phyloP scores from a whole-genome alignment of 2,329 filamentous ascomycete species.

The Phyllosticta paracitricarpa region DNA sequence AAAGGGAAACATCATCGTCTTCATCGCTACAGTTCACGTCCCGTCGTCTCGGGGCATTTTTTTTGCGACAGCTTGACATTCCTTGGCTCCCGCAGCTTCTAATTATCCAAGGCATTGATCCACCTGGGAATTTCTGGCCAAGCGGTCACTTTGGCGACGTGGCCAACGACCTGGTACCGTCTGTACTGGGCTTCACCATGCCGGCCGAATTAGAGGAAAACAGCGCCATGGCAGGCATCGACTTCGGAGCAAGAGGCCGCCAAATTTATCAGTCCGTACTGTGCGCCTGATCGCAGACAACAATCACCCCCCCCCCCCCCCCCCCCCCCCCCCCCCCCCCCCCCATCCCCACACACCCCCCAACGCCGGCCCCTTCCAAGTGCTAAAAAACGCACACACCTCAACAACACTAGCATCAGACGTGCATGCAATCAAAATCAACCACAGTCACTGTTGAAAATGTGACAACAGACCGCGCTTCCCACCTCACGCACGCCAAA shows the following conservation, averaged over 20 bases:
- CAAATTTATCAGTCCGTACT: neutral
- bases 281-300: neutral
- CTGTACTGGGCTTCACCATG: neutral
- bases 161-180: neutral
- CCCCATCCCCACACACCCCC: neutral
- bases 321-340: too few species aligned
- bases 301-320: neutral
- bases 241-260: neutral
- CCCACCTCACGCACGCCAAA: too few species aligned
- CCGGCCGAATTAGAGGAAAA: neutral
- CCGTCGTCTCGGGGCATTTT: neutral
- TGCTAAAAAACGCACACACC: constrained; percentile 53
- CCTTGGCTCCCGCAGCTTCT: neutral
- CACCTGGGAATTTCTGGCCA: neutral
- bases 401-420: constrained; percentile 68
- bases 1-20: neutral
- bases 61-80: neutral
- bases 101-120: neutral
- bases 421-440: too few species aligned
- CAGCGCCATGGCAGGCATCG: neutral
- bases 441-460: too few species aligned
- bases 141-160: neutral
- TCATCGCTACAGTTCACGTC: too few species aligned
- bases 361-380: constrained; percentile 21
- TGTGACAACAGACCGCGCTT: too few species aligned